Percentiles rank a stretch among this genome's conserved stretches.
Conservation (phyloP, 1,284 basidiomycete species). For the Tylopilus sp. region DNA sequence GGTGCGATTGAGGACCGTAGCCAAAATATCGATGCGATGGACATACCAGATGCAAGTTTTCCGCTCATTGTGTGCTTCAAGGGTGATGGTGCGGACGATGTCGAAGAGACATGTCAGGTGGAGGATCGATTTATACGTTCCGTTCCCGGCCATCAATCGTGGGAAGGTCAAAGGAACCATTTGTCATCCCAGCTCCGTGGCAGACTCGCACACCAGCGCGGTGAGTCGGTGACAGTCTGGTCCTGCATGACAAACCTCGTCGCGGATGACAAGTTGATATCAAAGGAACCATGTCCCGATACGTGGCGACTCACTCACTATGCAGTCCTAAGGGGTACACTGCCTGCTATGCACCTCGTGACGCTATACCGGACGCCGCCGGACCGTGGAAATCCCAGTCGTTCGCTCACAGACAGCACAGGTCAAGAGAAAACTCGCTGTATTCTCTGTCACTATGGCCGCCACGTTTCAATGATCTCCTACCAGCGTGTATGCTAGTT, state of each 20-base stretch:
- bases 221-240: no score
- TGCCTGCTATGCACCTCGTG: no score
- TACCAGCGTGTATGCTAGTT: conserved; percentile 15
- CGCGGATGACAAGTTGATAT: no score
- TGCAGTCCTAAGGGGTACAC: no score
- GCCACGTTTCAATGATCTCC: conserved; percentile 6
- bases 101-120: neutral
- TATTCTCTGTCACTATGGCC: conserved; percentile 1
- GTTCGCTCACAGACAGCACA: neutral
- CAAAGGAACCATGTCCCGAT: no score
- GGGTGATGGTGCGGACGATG: conserved; percentile 15
- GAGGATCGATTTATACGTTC: conserved; percentile 21
- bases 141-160: conserved; percentile 24
- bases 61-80: conserved; percentile 56
- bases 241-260: no score
- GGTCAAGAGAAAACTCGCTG: conserved; percentile 32
- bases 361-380: no score
- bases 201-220: no score
- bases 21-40: neutral
- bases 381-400: neutral
- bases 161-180: conserved; percentile 26
- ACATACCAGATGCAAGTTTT: conserved; percentile 62
- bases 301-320: no score
- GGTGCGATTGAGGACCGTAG: conserved; percentile 7
- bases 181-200: conserved; percentile 1